Conservation (phyloP, 371 early-diverging fungal genomes). For the Syncephalastrum contaminatum region DNA sequence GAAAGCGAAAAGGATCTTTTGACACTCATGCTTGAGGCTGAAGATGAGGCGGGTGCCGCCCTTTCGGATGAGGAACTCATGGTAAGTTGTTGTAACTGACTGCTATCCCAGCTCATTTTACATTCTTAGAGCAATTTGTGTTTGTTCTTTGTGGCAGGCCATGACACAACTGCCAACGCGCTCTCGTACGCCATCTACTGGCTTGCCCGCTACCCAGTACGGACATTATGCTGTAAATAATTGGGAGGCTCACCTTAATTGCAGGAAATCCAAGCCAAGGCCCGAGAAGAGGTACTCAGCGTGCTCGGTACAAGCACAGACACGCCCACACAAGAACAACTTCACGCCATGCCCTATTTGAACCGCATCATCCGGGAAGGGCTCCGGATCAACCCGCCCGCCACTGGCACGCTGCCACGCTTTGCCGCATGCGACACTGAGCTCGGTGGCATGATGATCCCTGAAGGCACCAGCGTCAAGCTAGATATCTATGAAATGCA, state of each 20-base stretch:
- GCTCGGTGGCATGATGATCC: conserved; percentile 33
- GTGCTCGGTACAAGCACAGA: conserved; percentile 38
- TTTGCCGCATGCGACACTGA: conserved; percentile 23
- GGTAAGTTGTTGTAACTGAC: conserved; percentile 1
- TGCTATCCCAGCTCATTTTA: too few relatives aligned
- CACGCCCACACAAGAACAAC: conserved; percentile 36
- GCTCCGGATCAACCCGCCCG: conserved; percentile 43
- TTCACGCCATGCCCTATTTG: conserved; percentile 41
- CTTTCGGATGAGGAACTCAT: conserved; percentile 18
- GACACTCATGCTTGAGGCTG: conserved; percentile 41
- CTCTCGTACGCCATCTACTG: conserved; percentile 28
- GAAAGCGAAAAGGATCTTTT: conserved; percentile 45
- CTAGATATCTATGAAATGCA: conserved; percentile 30
- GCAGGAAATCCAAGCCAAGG: conserved; percentile 44
- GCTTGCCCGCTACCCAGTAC: conserved; percentile 30
- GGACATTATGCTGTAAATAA: background rate
- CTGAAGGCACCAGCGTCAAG: conserved; percentile 35
- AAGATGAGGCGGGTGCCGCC: conserved; percentile 12
- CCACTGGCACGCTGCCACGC: conserved; percentile 15
- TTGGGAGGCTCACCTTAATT: background rate
- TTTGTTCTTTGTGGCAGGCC: conserved; percentile 27
- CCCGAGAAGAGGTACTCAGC: conserved; percentile 46
- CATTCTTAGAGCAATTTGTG: conserved; percentile 18
- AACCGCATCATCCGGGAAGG: conserved; percentile 42
- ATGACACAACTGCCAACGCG: conserved; percentile 31